Evolutionary conservation across 2,329 filamentous ascomycete genomes (phyloP), one percentile per base, ranked within the genome.

Genomic region (Aschersonia sp.): DNA sequence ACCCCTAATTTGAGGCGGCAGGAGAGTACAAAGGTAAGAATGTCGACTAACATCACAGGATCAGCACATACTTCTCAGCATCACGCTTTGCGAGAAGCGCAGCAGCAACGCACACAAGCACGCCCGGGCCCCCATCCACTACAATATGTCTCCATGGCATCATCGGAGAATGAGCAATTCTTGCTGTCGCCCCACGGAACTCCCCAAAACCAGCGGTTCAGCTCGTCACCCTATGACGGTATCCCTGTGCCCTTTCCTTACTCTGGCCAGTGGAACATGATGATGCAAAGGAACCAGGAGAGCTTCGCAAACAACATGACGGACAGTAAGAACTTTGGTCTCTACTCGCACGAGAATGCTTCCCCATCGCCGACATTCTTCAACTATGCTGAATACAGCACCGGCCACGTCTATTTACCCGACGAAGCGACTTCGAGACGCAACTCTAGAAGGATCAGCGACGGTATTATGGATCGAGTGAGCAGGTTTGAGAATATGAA

Each of bases 11-110:
- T 58, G 53, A 46, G 53, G 54, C 49, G 56, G 58, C 62, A 58
- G 59, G 62, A 63, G 53, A 55, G 58, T 46, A 56, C 57, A 47
- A 60, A 62, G 69, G 69, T 75, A 72, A 73, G 71, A 69, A 72
- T 65, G 55, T 57, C 59, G 65, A 73, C 70, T 69, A 77, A 74
- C 68, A 65, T 70, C 62, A 63, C 68, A 72, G 70, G 70, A 75
- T 67, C 71, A 71, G 58, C 75, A 69, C 69, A 54, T 51, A 56
- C 52, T 57, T 70, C 71, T 76, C 84, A 89, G 77, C 83, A 87
- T 77, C 55, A 58, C 48, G 75, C 79, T 70, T 77, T 87, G 81
- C 84, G 83, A 83, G 84, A 86, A 85, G 77, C 83, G 81, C 87
- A 90, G 79, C 80, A 86, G 81, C 85, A 88, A 73, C 79, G 79